Evolutionary conservation across 176 grass and related monocot genomes (phyloP).

Genomic region (Poa pratensis): DNA sequence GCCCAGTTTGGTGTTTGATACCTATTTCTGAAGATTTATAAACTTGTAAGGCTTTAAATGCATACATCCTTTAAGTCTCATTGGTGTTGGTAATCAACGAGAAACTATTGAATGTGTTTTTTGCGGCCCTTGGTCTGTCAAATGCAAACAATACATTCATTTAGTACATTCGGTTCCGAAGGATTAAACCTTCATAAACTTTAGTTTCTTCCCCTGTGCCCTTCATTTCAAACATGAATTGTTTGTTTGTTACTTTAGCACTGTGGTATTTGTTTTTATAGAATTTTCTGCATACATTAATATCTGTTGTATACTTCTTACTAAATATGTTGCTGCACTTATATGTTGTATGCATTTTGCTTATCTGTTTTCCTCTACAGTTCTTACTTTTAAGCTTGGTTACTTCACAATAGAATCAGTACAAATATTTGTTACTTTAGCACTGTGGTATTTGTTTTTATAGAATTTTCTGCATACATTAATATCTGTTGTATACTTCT

Average conservation of each 20-base stretch:
- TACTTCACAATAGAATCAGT: background rate
- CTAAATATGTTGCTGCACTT: background rate
- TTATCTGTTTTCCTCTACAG: background rate
- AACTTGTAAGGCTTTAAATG: background rate
- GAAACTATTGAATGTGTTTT: background rate
- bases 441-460: constrained; percentile 7
- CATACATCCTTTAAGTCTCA: background rate
- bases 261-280: constrained; percentile 9
- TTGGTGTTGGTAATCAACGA: background rate
- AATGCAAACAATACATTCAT: background rate
- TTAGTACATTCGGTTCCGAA: background rate
- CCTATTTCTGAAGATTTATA: background rate
- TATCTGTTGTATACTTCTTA: background rate
- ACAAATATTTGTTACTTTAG: background rate
- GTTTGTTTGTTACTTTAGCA: background rate
- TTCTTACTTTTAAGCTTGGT: constrained; percentile 6
- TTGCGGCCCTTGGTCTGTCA: background rate
- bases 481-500: background rate
- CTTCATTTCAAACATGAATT: constrained; percentile 12
- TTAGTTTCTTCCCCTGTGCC: background rate
- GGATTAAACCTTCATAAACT: background rate
- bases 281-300: background rate
- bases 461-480: background rate
- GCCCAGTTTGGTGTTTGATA: constrained; percentile 15
- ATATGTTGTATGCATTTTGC: background rate